Evolutionary conservation across 164 flowering plant genomes (phyloP).

Genomic region (Amborella trichopoda): DNA sequence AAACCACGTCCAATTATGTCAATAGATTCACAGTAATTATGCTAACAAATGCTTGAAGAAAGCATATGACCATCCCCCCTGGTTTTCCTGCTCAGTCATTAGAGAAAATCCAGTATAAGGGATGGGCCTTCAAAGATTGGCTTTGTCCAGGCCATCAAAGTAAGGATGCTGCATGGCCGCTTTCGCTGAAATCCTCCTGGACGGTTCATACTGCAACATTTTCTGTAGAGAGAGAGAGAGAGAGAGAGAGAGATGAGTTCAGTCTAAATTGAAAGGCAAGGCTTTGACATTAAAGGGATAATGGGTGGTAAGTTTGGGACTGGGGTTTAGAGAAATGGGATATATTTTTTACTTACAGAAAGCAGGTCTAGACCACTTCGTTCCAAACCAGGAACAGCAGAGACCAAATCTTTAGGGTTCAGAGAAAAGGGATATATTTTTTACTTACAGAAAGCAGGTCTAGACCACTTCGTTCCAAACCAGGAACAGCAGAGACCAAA

Average conservation of each 20-base stretch:
- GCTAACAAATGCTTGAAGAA: constrained; percentile 31
- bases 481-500: constrained; percentile 54
- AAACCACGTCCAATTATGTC: too few species aligned
- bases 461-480: constrained; percentile 45
- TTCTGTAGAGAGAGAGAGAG: constrained; percentile 52
- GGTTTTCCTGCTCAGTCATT: too few species aligned
- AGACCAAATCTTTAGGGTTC: constrained; percentile 44
- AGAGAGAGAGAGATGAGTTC: too few species aligned
- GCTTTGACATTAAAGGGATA: neutral
- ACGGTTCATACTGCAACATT: constrained; percentile 72
- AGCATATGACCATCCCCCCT: constrained; percentile 14
- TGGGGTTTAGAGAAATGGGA: neutral
- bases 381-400: constrained; percentile 61
- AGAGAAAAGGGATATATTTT: neutral
- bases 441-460: constrained; percentile 56
- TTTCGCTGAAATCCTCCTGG: constrained; percentile 75
- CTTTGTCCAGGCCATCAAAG: constrained; percentile 55
- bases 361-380: constrained; percentile 54
- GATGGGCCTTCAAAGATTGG: constrained; percentile 19
- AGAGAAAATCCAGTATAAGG: neutral
- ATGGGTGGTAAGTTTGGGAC: neutral
- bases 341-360: neutral
- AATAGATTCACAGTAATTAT: too few species aligned
- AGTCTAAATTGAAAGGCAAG: neutral
- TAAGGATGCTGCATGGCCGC: constrained; percentile 83